Evolutionary conservation across 2,329 filamentous ascomycete genomes (phyloP), one percentile per base, ranked within the genome.

Genomic region (Cercospora janseana): DNA sequence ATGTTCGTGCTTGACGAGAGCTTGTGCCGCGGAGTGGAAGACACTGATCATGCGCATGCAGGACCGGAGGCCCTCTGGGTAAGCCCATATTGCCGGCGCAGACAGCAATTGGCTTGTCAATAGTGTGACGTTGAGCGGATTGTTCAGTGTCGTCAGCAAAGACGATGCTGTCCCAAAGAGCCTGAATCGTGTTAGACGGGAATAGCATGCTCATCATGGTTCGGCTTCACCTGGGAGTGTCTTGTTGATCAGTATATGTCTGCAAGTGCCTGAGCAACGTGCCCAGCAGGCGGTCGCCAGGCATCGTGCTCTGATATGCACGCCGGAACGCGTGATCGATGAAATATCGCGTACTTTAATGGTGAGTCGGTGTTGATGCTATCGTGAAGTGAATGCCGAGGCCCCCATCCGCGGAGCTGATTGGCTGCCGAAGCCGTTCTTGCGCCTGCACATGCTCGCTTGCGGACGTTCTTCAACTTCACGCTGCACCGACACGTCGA

Each of bases 121-220:
- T 9, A 90, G 75, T 31, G 82, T 80, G 61, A 89, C 76, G 67
- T 91, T 91, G 49, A 87, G 78, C 10, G 86, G 86, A 63, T 90
- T 90, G 54, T 81, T 82, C 45, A 90, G 80, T 41, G 79, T 80
- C 12, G 82, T 79, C 48, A 91, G 76, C 23, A 90, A 79, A 29
- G 82, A 79, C 13, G 80, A 77, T 12, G 85, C 86, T 35, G 83
- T 85, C 56, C 79, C 82, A 62, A 87, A 75, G 24, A 84, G 70
- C 53, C 69, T 73, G 58, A 12, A 15, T 13, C 4, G 6, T 38
- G 54, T 63, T 26, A 62, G 57, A 16, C 40, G 9, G 23, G 21
- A 16, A 4, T 27, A 13, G 8, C 13, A 15, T 38, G 28, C 18
- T 8, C 24, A 18, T 16, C 9, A 26, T 16, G 3, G 26, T 20